Evolutionary conservation across 2,329 filamentous ascomycete species (phyloP).

Genomic region (Bisporella sp.): DNA sequence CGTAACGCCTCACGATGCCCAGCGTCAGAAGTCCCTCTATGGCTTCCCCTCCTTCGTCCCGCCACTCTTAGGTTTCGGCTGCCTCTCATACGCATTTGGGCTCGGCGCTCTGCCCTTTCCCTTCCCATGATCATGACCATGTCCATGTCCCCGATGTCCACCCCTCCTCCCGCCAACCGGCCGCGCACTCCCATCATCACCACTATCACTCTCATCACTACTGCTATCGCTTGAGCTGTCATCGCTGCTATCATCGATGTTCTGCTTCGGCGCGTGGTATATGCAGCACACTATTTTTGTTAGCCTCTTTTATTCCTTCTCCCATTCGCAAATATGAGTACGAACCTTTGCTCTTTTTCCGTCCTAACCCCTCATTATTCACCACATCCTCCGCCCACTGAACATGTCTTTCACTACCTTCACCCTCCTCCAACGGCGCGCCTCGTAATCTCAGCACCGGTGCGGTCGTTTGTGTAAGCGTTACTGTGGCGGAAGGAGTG

Average conservation of each 20-base stretch:
- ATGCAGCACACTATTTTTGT: constrained; percentile 82
- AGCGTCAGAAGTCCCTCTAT: not conserved
- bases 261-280: constrained; percentile 74
- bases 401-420: constrained; percentile 48
- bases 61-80: constrained; percentile 48
- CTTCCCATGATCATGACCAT: constrained; percentile 33
- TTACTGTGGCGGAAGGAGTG: not conserved
- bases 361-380: constrained; percentile 90
- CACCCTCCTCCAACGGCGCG: constrained; percentile 11
- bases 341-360: constrained; percentile 88
- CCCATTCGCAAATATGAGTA: not conserved
- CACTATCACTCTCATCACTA: constrained; percentile 35
- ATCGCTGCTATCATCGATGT: constrained; percentile 74
- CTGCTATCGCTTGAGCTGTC: constrained; percentile 53
- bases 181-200: constrained; percentile 37
- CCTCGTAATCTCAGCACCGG: constrained; percentile 22
- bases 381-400: constrained; percentile 91
- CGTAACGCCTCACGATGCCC: not conserved
- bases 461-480: constrained; percentile 13
- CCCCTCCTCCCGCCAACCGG: constrained; percentile 25
- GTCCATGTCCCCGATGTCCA: constrained; percentile 23
- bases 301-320: not conserved
- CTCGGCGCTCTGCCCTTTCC: constrained; percentile 49
- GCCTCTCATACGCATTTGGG: constrained; percentile 77
- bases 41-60: constrained; percentile 3